Percentiles rank a stretch among this genome's conserved stretches.
Evolutionary conservation across 2,329 filamentous ascomycete genomes (phyloP).

Genomic region (Fusarium zealandicum): DNA sequence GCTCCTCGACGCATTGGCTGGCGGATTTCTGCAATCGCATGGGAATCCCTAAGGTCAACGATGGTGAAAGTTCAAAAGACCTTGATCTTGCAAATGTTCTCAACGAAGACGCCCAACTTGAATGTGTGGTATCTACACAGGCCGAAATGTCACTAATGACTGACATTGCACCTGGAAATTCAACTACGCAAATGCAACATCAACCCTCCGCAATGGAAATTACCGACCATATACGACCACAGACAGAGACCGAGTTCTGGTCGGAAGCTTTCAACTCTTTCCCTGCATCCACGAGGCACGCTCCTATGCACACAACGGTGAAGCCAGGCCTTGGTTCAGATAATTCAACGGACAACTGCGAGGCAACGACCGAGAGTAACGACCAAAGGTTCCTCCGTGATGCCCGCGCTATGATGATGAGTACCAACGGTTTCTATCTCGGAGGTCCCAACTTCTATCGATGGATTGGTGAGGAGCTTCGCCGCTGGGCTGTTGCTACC

Average conservation of each 20-base stretch:
- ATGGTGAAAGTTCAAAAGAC: not conserved
- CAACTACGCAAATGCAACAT: not conserved
- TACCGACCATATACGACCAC: not conserved
- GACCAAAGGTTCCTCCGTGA: slow-evolving; percentile 2
- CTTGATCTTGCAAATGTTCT: not conserved
- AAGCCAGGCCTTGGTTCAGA: not conserved
- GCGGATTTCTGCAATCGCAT: slow-evolving; percentile 2
- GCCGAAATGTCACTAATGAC: not conserved
- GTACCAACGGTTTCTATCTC: slow-evolving; percentile 23
- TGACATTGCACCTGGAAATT: not conserved
- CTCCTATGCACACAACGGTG: not conserved
- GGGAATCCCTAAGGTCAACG: not conserved
- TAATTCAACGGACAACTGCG: not conserved
- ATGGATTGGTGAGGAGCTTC: slow-evolving; percentile 28
- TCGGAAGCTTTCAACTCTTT: slow-evolving; percentile 2
- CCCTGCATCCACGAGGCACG: not conserved
- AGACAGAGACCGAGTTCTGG: slow-evolving; percentile 6
- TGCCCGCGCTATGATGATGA: slow-evolving; percentile 3
- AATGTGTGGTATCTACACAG: not conserved
- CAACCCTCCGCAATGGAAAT: not conserved
- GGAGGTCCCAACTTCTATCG: slow-evolving; percentile 36
- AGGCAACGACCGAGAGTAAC: not conserved
- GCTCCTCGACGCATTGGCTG: slow-evolving; percentile 20
- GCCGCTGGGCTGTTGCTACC: slow-evolving; percentile 37
- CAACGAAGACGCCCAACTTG: not conserved